These are phyloP conservation scores for Syzygium aromaticum DNA, from an alignment of 345 rosid species.

Conservation along the genomic window DNA sequence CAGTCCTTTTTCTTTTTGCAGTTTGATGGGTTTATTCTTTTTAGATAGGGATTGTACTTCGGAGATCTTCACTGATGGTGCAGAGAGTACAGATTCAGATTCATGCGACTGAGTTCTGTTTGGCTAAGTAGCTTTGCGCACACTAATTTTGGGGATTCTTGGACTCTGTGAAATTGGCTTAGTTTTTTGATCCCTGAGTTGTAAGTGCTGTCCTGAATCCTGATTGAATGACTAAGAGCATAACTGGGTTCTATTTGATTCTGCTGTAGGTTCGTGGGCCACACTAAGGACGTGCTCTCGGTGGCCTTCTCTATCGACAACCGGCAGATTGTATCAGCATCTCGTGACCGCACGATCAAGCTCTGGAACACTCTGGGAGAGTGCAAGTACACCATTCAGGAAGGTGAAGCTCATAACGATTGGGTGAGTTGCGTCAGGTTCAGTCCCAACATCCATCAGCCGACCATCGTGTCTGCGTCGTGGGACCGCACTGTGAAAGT, in stretches of 20 bases:
- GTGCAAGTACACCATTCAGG: slow-evolving; percentile 92
- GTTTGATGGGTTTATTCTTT: background rate
- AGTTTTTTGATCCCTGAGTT: background rate
- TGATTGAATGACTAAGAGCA: background rate
- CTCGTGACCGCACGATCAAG: slow-evolving; percentile 91
- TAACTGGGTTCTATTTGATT: background rate
- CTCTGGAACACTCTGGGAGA: slow-evolving; percentile 96
- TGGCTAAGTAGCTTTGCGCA: background rate
- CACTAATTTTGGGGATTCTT: background rate
- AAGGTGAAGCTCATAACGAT: slow-evolving; percentile 64
- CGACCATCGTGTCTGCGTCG: slow-evolving; percentile 86
- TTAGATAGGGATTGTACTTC: background rate
- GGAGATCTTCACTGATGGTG: background rate
- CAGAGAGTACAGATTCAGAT: background rate
- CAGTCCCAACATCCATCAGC: slow-evolving; percentile 69
- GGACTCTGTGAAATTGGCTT: background rate
- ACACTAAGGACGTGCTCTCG: slow-evolving; percentile 88
- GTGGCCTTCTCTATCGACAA: slow-evolving; percentile 96
- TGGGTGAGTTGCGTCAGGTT: slow-evolving; percentile 97
- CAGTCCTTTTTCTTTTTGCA: background rate
- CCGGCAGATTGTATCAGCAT: slow-evolving; percentile 96
- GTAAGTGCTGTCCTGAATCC: background rate
- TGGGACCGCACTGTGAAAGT: slow-evolving; percentile 90
- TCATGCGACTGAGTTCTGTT: background rate
- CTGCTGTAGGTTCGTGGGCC: slow-evolving; percentile 65